phyloP scores from a whole-genome alignment of 768 basidiomycete species.

The Mycena olivaceomarginata region DNA sequence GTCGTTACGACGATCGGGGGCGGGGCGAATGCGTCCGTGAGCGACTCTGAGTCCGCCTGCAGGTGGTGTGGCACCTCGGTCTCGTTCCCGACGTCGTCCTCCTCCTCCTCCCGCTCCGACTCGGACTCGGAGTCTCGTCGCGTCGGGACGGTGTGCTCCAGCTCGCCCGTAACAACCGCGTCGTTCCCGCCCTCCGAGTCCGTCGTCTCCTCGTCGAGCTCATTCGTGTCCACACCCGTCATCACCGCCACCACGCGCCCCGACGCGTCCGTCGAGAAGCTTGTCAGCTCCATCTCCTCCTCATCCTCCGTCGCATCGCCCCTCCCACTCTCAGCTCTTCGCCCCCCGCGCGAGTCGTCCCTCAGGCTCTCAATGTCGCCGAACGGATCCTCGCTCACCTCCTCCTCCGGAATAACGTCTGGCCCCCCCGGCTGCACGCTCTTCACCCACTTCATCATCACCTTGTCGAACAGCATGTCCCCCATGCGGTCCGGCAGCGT shows the following conservation, averaged over 20 bases:
- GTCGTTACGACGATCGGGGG: conserved; percentile 41
- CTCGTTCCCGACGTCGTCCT: conserved; percentile 1
- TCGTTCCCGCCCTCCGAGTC: conserved; percentile 70
- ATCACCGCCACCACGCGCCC: conserved; percentile 71
- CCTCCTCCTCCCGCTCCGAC: conserved; percentile 32
- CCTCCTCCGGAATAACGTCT: conserved; percentile 61
- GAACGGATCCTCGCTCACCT: conserved; percentile 92
- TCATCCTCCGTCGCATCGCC: conserved; percentile 73
- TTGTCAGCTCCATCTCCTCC: conserved; percentile 81
- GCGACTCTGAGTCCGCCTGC: conserved; percentile 19
- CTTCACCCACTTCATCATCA: conserved; percentile 91
- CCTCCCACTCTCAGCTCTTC: conserved; percentile 54
- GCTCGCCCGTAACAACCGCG: conserved; percentile 52
- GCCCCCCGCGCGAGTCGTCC: conserved; percentile 72
- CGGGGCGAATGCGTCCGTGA: conserved; percentile 42
- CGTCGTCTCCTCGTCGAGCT: conserved; percentile 64
- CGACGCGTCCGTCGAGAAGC: conserved; percentile 84
- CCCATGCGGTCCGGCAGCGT: conserved; percentile 87
- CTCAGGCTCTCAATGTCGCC: conserved; percentile 92
- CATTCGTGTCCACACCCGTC: conserved; percentile 67
- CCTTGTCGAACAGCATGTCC: conserved; percentile 91
- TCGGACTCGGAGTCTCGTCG: conserved; percentile 34
- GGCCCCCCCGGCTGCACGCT: conserved; percentile 59
- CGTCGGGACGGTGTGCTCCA: conserved; percentile 24
- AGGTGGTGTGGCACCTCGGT: background rate